phyloP scores from a whole-genome alignment of 2,329 filamentous ascomycete species.

The Fusarium sp. region DNA sequence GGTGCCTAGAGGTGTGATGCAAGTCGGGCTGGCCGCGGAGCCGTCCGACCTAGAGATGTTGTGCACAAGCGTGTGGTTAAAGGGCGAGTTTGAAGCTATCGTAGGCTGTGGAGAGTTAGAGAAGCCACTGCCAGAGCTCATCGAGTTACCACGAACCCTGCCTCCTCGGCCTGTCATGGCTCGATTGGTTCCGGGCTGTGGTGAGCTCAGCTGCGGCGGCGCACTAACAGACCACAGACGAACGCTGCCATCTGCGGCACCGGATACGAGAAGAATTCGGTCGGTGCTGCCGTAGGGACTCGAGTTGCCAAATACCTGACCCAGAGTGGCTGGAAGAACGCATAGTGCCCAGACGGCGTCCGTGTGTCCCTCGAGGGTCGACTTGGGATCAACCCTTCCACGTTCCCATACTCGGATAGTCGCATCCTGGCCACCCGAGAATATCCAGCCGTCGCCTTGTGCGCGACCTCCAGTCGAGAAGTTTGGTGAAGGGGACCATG shows the following conservation, averaged over 20 bases:
- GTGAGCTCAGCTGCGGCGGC: slow-evolving; percentile 87
- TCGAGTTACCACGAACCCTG: slow-evolving; percentile 89
- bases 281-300: slow-evolving; percentile 85
- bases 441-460: slow-evolving; percentile 96
- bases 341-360: slow-evolving; percentile 98
- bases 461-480: slow-evolving; percentile 92
- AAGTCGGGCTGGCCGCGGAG: slow-evolving; percentile 83
- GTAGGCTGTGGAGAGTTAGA: slow-evolving; percentile 92
- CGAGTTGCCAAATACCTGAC: slow-evolving; percentile 83
- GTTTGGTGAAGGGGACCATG: slow-evolving; percentile 89
- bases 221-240: slow-evolving; percentile 96
- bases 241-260: slow-evolving; percentile 90
- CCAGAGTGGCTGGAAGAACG: slow-evolving; percentile 87
- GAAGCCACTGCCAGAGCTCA: slow-evolving; percentile 94
- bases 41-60: slow-evolving; percentile 82
- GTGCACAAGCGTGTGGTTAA: slow-evolving; percentile 90
- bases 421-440: slow-evolving; percentile 95
- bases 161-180: slow-evolving; percentile 74
- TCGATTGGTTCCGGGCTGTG: slow-evolving; percentile 77
- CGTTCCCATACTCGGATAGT: slow-evolving; percentile 97
- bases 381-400: slow-evolving; percentile 94
- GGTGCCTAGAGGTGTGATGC: slow-evolving; percentile 89
- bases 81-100: slow-evolving; percentile 86
- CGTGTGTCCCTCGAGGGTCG: slow-evolving; percentile 92
- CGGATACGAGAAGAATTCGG: slow-evolving; percentile 90